Evolutionary conservation across 78 protist species (phyloP), one percentile per base, ranked within the genome.

Genomic region (Dictyostelium firmibasis): DNA sequence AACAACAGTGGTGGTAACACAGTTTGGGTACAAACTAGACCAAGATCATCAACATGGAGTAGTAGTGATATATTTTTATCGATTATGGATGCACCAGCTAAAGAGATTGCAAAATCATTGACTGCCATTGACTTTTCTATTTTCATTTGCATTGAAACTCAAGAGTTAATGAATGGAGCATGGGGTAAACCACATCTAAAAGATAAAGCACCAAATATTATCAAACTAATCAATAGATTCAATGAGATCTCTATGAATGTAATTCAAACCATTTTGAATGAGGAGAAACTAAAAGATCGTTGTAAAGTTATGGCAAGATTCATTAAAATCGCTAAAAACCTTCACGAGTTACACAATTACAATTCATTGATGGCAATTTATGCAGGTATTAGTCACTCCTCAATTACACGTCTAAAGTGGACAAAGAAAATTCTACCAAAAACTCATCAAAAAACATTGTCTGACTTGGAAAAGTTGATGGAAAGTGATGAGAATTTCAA

Each of bases 281-380:
- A 91, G 43, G 70, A 35, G 6, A 74, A 75, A n/a, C 29, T 91
- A 8, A 91, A 91, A 50, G 95, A 91, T 70, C 81, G 95, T 38
- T 83, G 89, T 75, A 83, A 91, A 76, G 91, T 91, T 10, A 53
- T 91, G 86, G 95, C 95, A 13, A 91, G 85, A 75, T 82, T 91
- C 25, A 91, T 91, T 4, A 91, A 91, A 33, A 84, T 91, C 47
- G 95, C 95, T 23, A 84, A 84, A n/a, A 33, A 84, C 29, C 35
- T 91, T 10, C 95, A 84, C 64, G 95, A 83, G 10, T 1, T 91
- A 10, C 25, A 76, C 4, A 84, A 91, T 50, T 91, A 91, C 33
- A 91, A 91, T 29, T 91, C 95, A 25, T 72, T 91, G 72, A 84
- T 91, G 92, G 95, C 95, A 16, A 76, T 91, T 20, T 91, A 91